Base-by-base conservation (phyloP, 1,284 basidiomycete genomes). In the Cystobasidium sp. region DNA sequence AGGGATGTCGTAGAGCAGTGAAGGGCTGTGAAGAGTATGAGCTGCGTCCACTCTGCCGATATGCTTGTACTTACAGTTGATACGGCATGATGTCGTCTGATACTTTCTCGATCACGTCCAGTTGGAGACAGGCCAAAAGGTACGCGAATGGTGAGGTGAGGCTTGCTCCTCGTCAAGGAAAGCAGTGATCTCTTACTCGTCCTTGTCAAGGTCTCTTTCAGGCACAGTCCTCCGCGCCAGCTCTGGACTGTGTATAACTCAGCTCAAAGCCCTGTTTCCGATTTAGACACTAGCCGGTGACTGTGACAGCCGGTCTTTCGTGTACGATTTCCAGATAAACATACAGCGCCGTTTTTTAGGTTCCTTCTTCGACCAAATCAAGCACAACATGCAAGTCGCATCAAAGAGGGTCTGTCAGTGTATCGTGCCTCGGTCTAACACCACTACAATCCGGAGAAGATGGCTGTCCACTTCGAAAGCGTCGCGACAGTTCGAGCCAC, bases 401-500 rank as follows among this genome's bases (percentile, higher is more conserved):
- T 16, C 24, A 18, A 63, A 22, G 41, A 63, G 24, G 14, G n/a
- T 44, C n/a, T 63, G 61, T 24, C 24, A 46, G 18, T 63, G 61
- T 41, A 31, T 14, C 20, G 47, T 49, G 31, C 20, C 43, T 4
- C 37, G n/a, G 12, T 5, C 44, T 47, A 22, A 5, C 47, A 14
- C 1, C n/a, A 31, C 5, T 47, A 3, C 10, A 7, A 8, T 20
- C 7, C 9, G 14, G 44, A 24, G 9, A 39, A 61, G 62, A 73
- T 55, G 62, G 51, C 41, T 73, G n/a, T 73, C 70, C 18, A 46
- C 62, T 44, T 44, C 62, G 10, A 59, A 20, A 20, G 12, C 31
- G n/a, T 39, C 44, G n/a, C 22, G 16, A 10, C 69, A 51, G 39
- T 71, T 81, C 24, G 78, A 79, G 10, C 91, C 91, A 0, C 94